phyloP scores from a whole-genome alignment of 2,329 filamentous ascomycete genomes.

The Rhynchosporium graminicola region DNA sequence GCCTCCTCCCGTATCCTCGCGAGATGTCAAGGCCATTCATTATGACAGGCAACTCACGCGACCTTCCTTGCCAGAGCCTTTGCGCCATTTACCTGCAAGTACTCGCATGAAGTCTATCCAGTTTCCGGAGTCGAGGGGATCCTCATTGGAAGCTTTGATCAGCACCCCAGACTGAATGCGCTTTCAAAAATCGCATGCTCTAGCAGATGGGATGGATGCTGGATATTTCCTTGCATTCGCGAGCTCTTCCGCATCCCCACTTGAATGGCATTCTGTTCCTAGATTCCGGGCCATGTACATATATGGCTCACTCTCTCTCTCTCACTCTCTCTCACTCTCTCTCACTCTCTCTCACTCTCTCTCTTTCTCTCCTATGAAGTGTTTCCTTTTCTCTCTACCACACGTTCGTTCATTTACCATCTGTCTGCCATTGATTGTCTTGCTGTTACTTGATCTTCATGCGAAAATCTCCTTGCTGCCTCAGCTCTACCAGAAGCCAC shows the following conservation, averaged over 20 bases:
- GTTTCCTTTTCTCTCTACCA: neutral
- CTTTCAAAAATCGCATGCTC: neutral
- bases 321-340: neutral
- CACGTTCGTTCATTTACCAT: slow-evolving; percentile 1
- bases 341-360: neutral
- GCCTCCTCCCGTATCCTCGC: slow-evolving; percentile 11
- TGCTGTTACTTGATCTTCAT: slow-evolving; percentile 7
- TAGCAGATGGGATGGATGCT: neutral
- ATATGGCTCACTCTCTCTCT: neutral
- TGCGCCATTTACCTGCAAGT: neutral
- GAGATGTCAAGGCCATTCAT: slow-evolving; percentile 27
- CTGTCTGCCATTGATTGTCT: neutral
- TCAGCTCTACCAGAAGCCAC: slow-evolving; percentile 16
- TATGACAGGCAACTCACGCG: slow-evolving; percentile 22
- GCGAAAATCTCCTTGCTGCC: slow-evolving; percentile 18
- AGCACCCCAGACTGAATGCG: too few relatives aligned
- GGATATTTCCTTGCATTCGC: neutral
- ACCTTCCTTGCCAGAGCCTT: slow-evolving; percentile 6
- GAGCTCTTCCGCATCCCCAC: neutral
- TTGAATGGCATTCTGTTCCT: neutral
- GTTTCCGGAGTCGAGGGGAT: too few relatives aligned
- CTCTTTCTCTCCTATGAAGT: neutral
- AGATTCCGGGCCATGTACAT: neutral
- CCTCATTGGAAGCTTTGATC: neutral
- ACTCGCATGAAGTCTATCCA: neutral